phyloP scores from a whole-genome alignment of 768 basidiomycete genomes.

The Podaxis pistillaris region DNA sequence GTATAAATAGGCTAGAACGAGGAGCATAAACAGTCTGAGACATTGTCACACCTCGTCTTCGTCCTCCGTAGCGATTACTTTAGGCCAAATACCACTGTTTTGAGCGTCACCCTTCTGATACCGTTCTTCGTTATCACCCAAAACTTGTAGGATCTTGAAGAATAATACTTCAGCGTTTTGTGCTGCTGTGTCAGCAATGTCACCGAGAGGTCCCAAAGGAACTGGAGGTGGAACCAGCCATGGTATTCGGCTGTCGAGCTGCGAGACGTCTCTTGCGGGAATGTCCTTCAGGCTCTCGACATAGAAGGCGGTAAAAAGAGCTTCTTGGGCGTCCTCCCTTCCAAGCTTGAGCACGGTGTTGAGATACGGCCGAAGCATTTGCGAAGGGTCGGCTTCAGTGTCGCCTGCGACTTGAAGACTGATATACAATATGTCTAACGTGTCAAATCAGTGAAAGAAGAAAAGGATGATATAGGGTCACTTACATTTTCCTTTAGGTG shows the following conservation, averaged over 20 bases:
- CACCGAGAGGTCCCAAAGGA: slow-evolving; percentile 29
- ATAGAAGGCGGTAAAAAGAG: slow-evolving; percentile 58
- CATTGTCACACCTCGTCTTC: slow-evolving; percentile 5
- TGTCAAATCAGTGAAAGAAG: slow-evolving; percentile 12
- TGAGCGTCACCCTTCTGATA: slow-evolving; percentile 4
- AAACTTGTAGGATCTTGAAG: neutral
- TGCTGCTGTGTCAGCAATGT: slow-evolving; percentile 56
- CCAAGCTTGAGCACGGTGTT: slow-evolving; percentile 39
- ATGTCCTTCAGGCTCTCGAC: slow-evolving; percentile 35
- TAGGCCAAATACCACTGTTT: slow-evolving; percentile 10
- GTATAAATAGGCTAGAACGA: neutral
- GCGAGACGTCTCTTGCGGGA: neutral
- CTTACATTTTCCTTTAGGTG: slow-evolving; percentile 74
- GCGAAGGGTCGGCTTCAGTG: slow-evolving; percentile 26
- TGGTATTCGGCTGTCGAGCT: neutral
- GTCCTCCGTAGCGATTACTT: neutral
- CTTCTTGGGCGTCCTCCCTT: slow-evolving; percentile 24
- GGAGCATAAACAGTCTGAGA: neutral
- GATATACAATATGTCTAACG: slow-evolving; percentile 59
- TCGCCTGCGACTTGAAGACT: slow-evolving; percentile 42
- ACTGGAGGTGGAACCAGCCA: slow-evolving; percentile 17
- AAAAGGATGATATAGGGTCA: slow-evolving; percentile 5
- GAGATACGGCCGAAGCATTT: slow-evolving; percentile 57
- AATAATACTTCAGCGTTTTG: slow-evolving; percentile 46
- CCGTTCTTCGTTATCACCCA: neutral